Evolutionary conservation across 345 rosid genomes (phyloP), one percentile per base, ranked within the genome.

Genomic region (Moricandia moricandioides): DNA sequence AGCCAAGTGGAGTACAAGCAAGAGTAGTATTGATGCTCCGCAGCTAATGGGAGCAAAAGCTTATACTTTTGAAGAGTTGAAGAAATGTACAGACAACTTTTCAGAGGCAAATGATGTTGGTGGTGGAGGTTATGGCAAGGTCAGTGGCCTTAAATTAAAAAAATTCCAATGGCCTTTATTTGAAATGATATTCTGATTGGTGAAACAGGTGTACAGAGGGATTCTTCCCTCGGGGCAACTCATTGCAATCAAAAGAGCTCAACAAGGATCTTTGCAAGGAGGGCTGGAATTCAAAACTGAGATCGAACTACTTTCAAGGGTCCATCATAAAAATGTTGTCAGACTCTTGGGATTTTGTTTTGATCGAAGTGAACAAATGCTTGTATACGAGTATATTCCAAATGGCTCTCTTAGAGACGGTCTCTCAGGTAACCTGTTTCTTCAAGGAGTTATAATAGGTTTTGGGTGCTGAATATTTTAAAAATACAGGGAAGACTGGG

Each of bases 81-180:
- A 78, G 80, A 91, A 79, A 76, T 88, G 79, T 69, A 81, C 93
- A 17, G 82, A 83, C 56, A 87, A 87, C 35, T 96, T 96, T 81
- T 86, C 94, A 29, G 87, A 89, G 8, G 75, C 88, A 77, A 91
- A 84, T 69, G 86, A 75, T 57, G 68, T 91, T 65, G 96, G 99
- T 16, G 87, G 89, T 11, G 98, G 99, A 17, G 99, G 97, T 52
- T 92, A 91, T 74, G 99, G 99, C 54, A 87, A 92, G 93, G 97
- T 89, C 18, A 6, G 27, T 66, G 67, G 1, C 21, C 29, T 66
- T 2, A 34, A 1, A 0, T 47, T 2, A 62, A 49, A 14, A 14
- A 3, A 1, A 49, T 5, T 5, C 55, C 31, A 29, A 34, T 67
- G 55, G 0, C 1, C 5, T 33, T 37, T 52, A 52, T 3, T 29